Conservation (phyloP, 2,329 filamentous ascomycete species). For the Blumeria graminis region DNA sequence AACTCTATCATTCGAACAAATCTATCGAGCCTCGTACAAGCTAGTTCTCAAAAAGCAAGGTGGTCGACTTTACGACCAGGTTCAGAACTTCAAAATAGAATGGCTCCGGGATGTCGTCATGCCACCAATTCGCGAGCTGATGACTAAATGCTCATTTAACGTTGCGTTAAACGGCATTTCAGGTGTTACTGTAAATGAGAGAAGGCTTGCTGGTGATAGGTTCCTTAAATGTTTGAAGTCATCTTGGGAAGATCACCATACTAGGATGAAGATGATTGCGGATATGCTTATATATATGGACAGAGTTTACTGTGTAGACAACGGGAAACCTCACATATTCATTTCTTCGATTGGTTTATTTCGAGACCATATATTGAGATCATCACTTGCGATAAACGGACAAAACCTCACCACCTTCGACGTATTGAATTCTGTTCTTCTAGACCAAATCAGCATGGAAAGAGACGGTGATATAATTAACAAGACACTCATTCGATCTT, state of each 20-base stretch:
- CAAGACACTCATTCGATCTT: constrained; percentile 55
- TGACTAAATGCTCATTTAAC: constrained; percentile 41
- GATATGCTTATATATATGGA: constrained; percentile 98
- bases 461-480: constrained; percentile 76
- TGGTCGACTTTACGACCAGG: constrained; percentile 53
- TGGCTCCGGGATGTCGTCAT: constrained; percentile 62
- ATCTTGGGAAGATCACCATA: constrained; percentile 72
- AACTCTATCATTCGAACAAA: constrained; percentile 73
- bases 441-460: constrained; percentile 86
- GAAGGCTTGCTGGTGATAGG: constrained; percentile 55
- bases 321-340: constrained; percentile 55
- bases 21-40: constrained; percentile 86
- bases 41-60: constrained; percentile 79
- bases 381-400: constrained; percentile 22
- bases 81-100: constrained; percentile 55
- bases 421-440: constrained; percentile 56
- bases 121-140: constrained; percentile 41
- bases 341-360: constrained; percentile 68
- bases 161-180: constrained; percentile 31
- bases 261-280: constrained; percentile 88
- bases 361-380: constrained; percentile 58
- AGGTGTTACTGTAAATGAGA: constrained; percentile 48
- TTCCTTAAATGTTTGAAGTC: constrained; percentile 55
- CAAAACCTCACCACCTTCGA: constrained; percentile 33
- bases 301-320: constrained; percentile 54